Conservation (phyloP, 352 stramenopile genomes). For the Phytopythium delawarense region DNA sequence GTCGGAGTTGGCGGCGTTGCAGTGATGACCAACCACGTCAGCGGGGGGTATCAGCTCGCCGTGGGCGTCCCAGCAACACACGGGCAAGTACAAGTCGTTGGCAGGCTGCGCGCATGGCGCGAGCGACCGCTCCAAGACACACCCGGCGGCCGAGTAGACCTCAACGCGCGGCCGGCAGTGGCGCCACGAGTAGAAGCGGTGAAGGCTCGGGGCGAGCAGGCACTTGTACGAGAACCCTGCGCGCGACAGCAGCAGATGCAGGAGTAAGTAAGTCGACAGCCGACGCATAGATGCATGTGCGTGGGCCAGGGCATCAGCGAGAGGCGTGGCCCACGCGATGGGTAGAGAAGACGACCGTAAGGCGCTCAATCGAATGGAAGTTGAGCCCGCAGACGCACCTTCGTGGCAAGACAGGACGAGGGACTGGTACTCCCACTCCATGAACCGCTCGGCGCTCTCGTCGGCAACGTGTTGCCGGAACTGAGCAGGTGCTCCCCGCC, state of each 20-base stretch:
- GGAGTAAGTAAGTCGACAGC: neutral
- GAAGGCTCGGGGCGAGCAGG: slow-evolving; percentile 28
- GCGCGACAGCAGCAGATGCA: neutral
- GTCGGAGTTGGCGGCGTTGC: neutral
- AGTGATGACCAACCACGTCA: neutral
- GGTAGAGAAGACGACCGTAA: neutral
- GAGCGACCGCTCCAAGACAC: slow-evolving; percentile 37
- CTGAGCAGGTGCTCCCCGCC: slow-evolving; percentile 3
- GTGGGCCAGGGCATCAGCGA: neutral
- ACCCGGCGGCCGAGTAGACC: slow-evolving; percentile 41
- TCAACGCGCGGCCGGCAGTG: slow-evolving; percentile 35
- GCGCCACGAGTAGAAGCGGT: slow-evolving; percentile 13
- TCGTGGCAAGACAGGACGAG: slow-evolving; percentile 22
- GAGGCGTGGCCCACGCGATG: neutral
- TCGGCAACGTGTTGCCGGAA: slow-evolving; percentile 20
- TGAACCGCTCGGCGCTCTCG: slow-evolving; percentile 20
- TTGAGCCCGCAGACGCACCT: slow-evolving; percentile 13
- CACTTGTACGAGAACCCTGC: slow-evolving; percentile 32
- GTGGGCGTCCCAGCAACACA: slow-evolving; percentile 39
- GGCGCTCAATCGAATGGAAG: slow-evolving; percentile 1
- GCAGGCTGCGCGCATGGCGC: slow-evolving; percentile 8
- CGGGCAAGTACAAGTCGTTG: slow-evolving; percentile 42
- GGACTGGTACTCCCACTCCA: slow-evolving; percentile 37
- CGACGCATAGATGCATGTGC: slow-evolving; percentile 2
- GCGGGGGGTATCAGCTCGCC: slow-evolving; percentile 19